Percentiles rank a stretch among this genome's conserved stretches.
phyloP scores from a whole-genome alignment of 768 basidiomycete species.

The Suillus placidus region DNA sequence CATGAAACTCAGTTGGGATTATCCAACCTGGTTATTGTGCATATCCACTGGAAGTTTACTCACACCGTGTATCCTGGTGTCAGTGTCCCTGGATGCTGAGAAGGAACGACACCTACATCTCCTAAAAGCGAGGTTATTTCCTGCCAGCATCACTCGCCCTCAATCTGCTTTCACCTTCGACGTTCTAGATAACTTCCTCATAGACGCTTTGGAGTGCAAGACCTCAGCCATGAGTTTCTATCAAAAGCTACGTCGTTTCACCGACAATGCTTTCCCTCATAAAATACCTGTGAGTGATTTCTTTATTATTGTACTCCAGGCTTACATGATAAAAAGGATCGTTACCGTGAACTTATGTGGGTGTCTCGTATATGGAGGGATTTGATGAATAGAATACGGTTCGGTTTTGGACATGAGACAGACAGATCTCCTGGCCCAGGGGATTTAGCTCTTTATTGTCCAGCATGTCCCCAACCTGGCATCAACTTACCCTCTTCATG shows the following conservation, averaged over 20 bases:
- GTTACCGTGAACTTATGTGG: slow-evolving; percentile 7
- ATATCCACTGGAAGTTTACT: slow-evolving; percentile 8
- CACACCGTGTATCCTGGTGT: slow-evolving; percentile 4
- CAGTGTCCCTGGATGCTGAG: neutral
- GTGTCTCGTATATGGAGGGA: slow-evolving; percentile 1
- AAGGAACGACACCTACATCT: slow-evolving; percentile 15
- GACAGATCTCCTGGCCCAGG: neutral
- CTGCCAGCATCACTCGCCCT: slow-evolving; percentile 15
- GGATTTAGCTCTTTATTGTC: slow-evolving; percentile 9
- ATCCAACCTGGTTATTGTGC: slow-evolving; percentile 6
- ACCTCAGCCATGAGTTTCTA: slow-evolving; percentile 7
- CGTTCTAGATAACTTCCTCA: slow-evolving; percentile 22
- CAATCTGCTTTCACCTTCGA: slow-evolving; percentile 24
- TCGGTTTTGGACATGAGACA: neutral
- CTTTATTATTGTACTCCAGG: neutral
- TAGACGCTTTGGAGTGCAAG: slow-evolving; percentile 23
- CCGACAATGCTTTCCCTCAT: slow-evolving; percentile 2
- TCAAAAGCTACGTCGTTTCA: neutral
- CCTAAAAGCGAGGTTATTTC: slow-evolving; percentile 12
- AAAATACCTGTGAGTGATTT: neutral
- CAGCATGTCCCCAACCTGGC: slow-evolving; percentile 12
- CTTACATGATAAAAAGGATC: slow-evolving; percentile 1
- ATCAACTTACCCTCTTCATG: slow-evolving; percentile 12
- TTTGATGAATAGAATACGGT: neutral
- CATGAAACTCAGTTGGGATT: neutral